Conservation (phyloP, 371 early-diverging fungal genomes). For the Mortierella sp. region DNA sequence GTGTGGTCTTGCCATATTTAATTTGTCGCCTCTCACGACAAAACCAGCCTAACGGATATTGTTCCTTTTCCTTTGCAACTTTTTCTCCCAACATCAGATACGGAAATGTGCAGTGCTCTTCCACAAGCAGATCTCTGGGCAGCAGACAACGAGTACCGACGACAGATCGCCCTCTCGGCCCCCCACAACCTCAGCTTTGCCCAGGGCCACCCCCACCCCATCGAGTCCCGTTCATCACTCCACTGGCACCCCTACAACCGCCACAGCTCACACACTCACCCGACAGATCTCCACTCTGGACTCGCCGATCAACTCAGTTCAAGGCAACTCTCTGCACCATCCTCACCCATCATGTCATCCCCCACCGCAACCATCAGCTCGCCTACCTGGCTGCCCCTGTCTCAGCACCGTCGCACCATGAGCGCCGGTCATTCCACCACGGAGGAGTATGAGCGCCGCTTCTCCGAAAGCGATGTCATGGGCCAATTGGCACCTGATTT, state of each 20-base stretch:
- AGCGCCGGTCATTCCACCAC: constrained; percentile 21
- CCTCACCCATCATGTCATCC: constrained; percentile 28
- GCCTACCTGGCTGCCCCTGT: constrained; percentile 12
- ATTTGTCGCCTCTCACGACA: not conserved
- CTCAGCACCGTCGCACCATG: constrained; percentile 44
- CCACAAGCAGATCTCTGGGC: not conserved
- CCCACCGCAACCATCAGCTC: not conserved
- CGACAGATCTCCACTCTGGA: not conserved
- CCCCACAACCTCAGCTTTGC: not conserved
- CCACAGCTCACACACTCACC: constrained; percentile 11
- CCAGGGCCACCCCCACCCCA: constrained; percentile 8
- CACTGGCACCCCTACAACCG: constrained; percentile 44
- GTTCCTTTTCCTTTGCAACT: not conserved
- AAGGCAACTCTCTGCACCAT: constrained; percentile 38
- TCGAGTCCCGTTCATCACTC: constrained; percentile 13
- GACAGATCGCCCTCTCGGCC: not conserved
- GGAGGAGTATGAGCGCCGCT: constrained; percentile 33
- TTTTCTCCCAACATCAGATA: not conserved
- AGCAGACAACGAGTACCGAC: not conserved
- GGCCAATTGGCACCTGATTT: constrained; percentile 25
- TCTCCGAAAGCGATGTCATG: constrained; percentile 32
- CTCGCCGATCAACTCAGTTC: not conserved
- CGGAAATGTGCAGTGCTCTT: not conserved
- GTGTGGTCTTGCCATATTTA: not conserved
- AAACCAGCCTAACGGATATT: constrained; percentile 7